Evolutionary conservation across 148 eudicot genomes (phyloP), one percentile per base, ranked within the genome.

Genomic region (Chenopodium suecicum): DNA sequence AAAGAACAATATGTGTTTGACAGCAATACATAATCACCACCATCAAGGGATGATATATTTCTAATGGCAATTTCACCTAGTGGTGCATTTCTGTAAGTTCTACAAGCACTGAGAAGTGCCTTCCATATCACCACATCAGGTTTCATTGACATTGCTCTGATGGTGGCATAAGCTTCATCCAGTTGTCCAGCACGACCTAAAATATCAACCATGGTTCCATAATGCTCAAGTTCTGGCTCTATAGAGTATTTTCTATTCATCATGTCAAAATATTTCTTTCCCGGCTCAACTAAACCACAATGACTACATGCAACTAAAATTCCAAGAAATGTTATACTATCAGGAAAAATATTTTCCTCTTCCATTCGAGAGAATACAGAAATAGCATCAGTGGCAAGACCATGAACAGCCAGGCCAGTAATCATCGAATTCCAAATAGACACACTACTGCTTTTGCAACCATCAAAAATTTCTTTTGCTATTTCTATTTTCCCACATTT

Each of bases 61-160:
- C 77, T 47, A 27, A 89, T 25, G 44, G 88, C 88, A 80, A 82
- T 69, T 84, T 92, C 92, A 58, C 84, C 91, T 81, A 92, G 62
- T 12, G 67, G 76, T 12, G 87, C 68, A 77, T 87, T 86, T 82
- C 79, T 91, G 75, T 86, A 84, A 56, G 88, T 90, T 77, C 91
- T 88, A 82, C 94, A 92, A 37, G 93, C 87, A 86, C 93, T 86
- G 65, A 92, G 94, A 76, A 92, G 81, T 48, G 92, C 65, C 78
- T 89, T 88, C 97, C 97, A 92, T 82, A 92, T 84, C 79, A 91
- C 88, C 70, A 83, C 82, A 83, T 92, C 94, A 69, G 97, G 94
- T 62, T 84, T 86, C 86, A 90, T 82, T 25, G 92, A 90, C 97
- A 92, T 92, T 82, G 84, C 82, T 74, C 74, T 83, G 66, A 92